Evolutionary conservation across 306 rosid species (phyloP).

Genomic region (Cucurbita ficifolia): DNA sequence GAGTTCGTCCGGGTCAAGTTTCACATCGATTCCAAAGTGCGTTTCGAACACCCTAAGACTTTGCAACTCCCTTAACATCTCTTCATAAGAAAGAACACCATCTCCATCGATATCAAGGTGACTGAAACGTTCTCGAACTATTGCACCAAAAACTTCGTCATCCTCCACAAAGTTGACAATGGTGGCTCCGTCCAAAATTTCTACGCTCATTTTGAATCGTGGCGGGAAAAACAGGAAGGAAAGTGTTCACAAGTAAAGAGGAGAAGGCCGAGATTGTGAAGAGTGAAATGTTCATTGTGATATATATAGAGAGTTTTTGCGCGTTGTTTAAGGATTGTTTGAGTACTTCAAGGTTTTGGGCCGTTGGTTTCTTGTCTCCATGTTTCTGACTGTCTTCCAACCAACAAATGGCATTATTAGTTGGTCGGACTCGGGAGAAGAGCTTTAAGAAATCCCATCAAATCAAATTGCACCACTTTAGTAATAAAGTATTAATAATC

Average conservation of each 20-base stretch:
- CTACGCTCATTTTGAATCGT: slow-evolving; percentile 49
- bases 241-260: not conserved
- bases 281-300: not conserved
- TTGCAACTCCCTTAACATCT: slow-evolving; percentile 63
- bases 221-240: not conserved
- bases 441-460: not conserved
- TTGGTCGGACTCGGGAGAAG: not conserved
- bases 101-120: slow-evolving; percentile 41
- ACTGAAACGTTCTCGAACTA: slow-evolving; percentile 22
- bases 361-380: not conserved
- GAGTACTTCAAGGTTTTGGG: not conserved
- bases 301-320: not conserved
- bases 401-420: not conserved
- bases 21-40: slow-evolving; percentile 51
- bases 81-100: slow-evolving; percentile 46
- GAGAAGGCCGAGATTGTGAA: not conserved
- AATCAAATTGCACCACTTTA: not conserved
- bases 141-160: slow-evolving; percentile 40
- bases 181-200: slow-evolving; percentile 52
- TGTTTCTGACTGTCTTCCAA: not conserved
- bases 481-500: not conserved
- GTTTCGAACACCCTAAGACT: slow-evolving; percentile 47
- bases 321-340: not conserved
- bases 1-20: slow-evolving; percentile 42
- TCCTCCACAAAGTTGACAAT: slow-evolving; percentile 51